Conservation (phyloP, 345 rosid species). For the Eucalyptus cladocalyx region DNA sequence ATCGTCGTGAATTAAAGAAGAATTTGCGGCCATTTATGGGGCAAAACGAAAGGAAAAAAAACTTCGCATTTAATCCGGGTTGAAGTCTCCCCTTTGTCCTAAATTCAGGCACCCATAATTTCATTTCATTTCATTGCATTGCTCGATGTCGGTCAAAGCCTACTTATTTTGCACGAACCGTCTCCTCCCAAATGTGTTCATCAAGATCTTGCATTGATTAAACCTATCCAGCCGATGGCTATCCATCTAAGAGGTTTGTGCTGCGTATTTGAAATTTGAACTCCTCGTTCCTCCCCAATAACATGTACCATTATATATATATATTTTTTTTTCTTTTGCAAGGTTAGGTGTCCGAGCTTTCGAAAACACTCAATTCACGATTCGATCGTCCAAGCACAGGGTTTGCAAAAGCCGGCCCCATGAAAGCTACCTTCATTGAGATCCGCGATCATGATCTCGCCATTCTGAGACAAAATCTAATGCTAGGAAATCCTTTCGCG, state of each 20-base stretch:
- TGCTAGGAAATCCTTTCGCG: background rate
- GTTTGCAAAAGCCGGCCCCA: background rate
- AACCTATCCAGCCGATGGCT: background rate
- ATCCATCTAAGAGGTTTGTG: background rate
- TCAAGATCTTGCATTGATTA: background rate
- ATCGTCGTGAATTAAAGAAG: background rate
- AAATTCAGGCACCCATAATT: background rate
- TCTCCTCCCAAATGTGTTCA: background rate
- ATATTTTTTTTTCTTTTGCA: rapidly evolving
- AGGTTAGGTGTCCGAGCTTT: background rate
- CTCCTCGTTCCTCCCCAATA: background rate
- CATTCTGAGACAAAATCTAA: background rate
- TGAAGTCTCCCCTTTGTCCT: background rate
- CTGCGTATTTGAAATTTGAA: background rate
- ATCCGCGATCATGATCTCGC: background rate
- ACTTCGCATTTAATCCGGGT: background rate
- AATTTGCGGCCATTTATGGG: background rate
- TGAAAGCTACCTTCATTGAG: background rate
- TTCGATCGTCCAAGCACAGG: background rate
- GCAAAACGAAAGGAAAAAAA: background rate
- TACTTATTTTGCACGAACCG: background rate
- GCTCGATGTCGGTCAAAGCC: background rate
- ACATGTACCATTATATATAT: background rate
- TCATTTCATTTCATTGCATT: background rate
- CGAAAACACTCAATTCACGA: background rate